These are phyloP conservation scores for Phaseolus coccineus DNA, from an alignment of 331 rosid species.

Conservation along the genomic window DNA sequence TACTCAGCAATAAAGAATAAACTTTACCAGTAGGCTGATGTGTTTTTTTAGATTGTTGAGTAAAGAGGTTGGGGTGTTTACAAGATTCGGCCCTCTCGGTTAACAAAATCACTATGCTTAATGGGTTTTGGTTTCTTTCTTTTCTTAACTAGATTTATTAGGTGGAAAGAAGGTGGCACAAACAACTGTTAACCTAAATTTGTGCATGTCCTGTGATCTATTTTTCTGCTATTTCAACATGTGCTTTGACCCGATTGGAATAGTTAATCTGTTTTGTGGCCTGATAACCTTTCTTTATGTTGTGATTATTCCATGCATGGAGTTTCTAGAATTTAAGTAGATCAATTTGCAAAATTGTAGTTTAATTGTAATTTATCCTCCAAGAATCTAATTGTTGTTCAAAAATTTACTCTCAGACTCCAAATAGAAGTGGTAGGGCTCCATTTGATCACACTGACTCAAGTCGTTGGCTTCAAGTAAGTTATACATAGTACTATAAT, in stretches of 20 bases:
- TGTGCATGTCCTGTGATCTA: constrained; percentile 12
- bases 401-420: constrained; percentile 63
- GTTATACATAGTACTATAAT: constrained; percentile 47
- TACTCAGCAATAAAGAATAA: constrained; percentile 10
- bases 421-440: constrained; percentile 82
- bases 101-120: constrained; percentile 14
- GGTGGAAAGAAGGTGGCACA: constrained; percentile 20
- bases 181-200: constrained; percentile 25
- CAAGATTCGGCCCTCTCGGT: constrained; percentile 3
- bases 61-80: constrained; percentile 13
- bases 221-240: constrained; percentile 18
- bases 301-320: constrained; percentile 11
- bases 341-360: constrained; percentile 27
- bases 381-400: constrained; percentile 24
- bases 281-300: constrained; percentile 24
- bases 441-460: constrained; percentile 84
- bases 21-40: not conserved
- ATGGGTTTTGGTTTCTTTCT: constrained; percentile 29
- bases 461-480: constrained; percentile 98
- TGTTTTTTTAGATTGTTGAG: constrained; percentile 32
- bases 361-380: constrained; percentile 31
- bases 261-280: constrained; percentile 11
- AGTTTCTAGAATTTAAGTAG: constrained; percentile 8
- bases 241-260: not conserved
- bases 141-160: constrained; percentile 11